Base-by-base conservation (phyloP, 257 asterid species). In the Nicotiana knightiana region DNA sequence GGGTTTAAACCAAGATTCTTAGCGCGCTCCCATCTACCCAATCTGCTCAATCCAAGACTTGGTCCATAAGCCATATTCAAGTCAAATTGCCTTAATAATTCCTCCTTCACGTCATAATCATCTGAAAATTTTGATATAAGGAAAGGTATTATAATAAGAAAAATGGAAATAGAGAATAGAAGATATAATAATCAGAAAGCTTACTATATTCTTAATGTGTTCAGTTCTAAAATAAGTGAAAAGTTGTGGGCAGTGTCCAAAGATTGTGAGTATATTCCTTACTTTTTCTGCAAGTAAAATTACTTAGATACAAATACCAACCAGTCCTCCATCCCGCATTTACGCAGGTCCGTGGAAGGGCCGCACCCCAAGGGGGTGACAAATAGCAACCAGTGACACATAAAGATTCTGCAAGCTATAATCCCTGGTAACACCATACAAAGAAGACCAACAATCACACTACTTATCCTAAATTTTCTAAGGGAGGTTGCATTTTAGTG, bases 1-100 rank as follows among this genome's bases (percentile, higher is more conserved):
- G 89, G 84, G 32, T 84, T 76, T 78, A 79, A 35, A 51, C 87
- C 86, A 3, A 79, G 17, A 9, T 30, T 57, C 51, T 71, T 78
- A 35, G 89, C 89, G 0, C 87, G 75, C 75, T 82, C 81, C 89
- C 87, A 86, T 9, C 87, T 65, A 2, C 77, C 81, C 39, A 84
- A 57, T 67, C 89, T 85, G 76, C 68, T 85, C 39, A 85, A 61
- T 55, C 88, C 89, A 6, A 81, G 58, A 48, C 89, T 82, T 4
- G 88, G 88, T 6, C 86, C 88, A 16, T 76, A 83, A 46, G 61
- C 81, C 80, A 67, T 53, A 71, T 83, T 85, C 81, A 65, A 33
- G 76, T 82, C 89, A 68, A 87, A 87, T 67, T 87, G 85, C 82
- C 82, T 84, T 55, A 84, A 46, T 39, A 76, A 6, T 21, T 43